These are phyloP conservation scores for Geum urbanum DNA, from an alignment of 306 rosid species.

Conservation along the genomic window DNA sequence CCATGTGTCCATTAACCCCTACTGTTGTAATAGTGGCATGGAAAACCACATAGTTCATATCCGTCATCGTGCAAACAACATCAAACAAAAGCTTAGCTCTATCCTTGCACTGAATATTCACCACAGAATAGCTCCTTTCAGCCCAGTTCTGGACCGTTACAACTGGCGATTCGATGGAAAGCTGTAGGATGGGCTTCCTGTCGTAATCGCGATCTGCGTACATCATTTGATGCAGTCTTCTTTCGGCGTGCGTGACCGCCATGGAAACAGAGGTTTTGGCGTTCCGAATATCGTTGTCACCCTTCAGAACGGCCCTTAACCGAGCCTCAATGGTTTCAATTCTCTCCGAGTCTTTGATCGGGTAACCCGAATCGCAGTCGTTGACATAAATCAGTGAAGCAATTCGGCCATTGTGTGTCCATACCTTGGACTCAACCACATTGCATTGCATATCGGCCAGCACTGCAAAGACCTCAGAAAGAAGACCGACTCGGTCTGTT, in stretches of 20 bases:
- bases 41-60: conserved; percentile 87
- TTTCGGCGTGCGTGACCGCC: conserved; percentile 62
- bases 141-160: conserved; percentile 84
- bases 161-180: conserved; percentile 33
- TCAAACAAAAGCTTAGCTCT: conserved; percentile 74
- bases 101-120: conserved; percentile 84
- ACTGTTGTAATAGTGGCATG: conserved; percentile 76
- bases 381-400: conserved; percentile 67
- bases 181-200: conserved; percentile 54
- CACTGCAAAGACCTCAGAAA: conserved; percentile 91
- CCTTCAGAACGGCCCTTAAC: conserved; percentile 73
- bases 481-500: conserved; percentile 84
- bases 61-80: conserved; percentile 82
- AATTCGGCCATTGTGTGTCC: conserved; percentile 96
- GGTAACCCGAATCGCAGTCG: conserved; percentile 61
- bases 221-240: conserved; percentile 99
- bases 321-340: conserved; percentile 62
- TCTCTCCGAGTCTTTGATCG: conserved; percentile 65
- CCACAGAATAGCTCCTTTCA: conserved; percentile 78
- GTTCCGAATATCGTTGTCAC: conserved; percentile 74
- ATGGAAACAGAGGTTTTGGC: conserved; percentile 73
- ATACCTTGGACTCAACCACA: conserved; percentile 87
- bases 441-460: conserved; percentile 76
- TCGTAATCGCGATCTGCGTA: conserved; percentile 79
- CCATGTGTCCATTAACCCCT: conserved; percentile 59